phyloP scores from a whole-genome alignment of 2,329 filamentous ascomycete genomes.

The Thermothelomyces thermophilus region DNA sequence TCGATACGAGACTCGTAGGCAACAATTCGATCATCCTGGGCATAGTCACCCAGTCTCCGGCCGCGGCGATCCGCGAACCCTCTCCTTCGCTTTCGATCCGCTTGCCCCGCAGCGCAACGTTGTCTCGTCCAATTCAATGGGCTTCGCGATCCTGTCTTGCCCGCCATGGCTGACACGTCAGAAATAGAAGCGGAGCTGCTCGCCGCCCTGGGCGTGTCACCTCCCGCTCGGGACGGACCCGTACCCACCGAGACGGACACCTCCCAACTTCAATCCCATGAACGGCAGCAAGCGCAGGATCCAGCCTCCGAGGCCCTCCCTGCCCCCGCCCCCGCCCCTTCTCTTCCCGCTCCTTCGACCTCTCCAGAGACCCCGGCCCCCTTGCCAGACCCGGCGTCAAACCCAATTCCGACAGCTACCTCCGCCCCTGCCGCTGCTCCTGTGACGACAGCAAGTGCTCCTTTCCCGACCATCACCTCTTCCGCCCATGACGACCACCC shows the following conservation, averaged over 20 bases:
- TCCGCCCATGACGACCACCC: background rate
- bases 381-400: background rate
- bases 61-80: no score
- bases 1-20: background rate
- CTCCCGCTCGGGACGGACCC: background rate
- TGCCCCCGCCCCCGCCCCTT: background rate
- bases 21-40: background rate
- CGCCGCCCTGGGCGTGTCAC: constrained; percentile 19
- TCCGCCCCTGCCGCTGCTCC: background rate
- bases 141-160: constrained; percentile 6
- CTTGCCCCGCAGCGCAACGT: background rate
- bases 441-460: background rate
- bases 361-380: background rate
- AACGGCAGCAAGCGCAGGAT: background rate
- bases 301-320: background rate
- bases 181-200: constrained; percentile 22
- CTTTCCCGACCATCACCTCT: background rate
- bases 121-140: background rate
- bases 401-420: background rate
- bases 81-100: background rate
- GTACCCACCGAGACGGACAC: background rate
- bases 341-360: constrained; percentile 3
- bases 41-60: no score
- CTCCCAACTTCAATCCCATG: constrained; percentile 1
- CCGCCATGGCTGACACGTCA: constrained; percentile 23